Conservation (phyloP, 2,329 filamentous ascomycete genomes). For the Alternaria ethzedia region DNA sequence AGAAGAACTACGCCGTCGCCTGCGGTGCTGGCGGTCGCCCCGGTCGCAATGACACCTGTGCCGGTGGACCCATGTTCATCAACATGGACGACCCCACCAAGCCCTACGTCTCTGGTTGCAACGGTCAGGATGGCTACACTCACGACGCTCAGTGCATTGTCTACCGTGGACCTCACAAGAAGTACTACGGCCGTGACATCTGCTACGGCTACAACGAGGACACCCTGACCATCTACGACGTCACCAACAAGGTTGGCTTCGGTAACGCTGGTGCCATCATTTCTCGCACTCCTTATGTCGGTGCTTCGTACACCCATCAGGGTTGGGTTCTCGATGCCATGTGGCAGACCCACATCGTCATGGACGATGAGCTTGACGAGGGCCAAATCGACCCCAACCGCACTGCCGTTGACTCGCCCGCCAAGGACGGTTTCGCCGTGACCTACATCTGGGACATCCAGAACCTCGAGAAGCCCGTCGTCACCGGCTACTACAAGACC, state of each 20-base stretch:
- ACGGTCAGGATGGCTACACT: constrained; percentile 63
- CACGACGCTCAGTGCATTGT: constrained; percentile 67
- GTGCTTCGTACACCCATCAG: constrained; percentile 64
- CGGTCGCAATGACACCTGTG: constrained; percentile 50
- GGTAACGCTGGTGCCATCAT: constrained; percentile 61
- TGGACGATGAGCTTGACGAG: constrained; percentile 50
- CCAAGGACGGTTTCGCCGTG: constrained; percentile 43
- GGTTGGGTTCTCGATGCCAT: constrained; percentile 59
- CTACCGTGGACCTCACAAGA: constrained; percentile 59
- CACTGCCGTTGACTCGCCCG: constrained; percentile 32
- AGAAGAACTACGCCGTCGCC: constrained; percentile 44
- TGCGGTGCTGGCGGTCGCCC: constrained; percentile 39
- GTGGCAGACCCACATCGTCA: constrained; percentile 46
- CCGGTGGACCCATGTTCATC: constrained; percentile 63
- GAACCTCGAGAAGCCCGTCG: constrained; percentile 43
- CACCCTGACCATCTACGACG: constrained; percentile 59
- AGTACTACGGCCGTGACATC: constrained; percentile 60
- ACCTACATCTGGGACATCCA: constrained; percentile 49
- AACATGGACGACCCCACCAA: constrained; percentile 59
- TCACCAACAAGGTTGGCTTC: constrained; percentile 61
- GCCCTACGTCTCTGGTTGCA: constrained; percentile 59
- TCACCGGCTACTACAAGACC: constrained; percentile 53
- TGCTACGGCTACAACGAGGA: constrained; percentile 66
- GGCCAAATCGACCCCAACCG: constrained; percentile 39
- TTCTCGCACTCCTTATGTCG: constrained; percentile 61